Evolutionary conservation across 2,329 filamentous ascomycete species (phyloP), one percentile per base, ranked within the genome.

Genomic region (Colletotrichum camelliae): DNA sequence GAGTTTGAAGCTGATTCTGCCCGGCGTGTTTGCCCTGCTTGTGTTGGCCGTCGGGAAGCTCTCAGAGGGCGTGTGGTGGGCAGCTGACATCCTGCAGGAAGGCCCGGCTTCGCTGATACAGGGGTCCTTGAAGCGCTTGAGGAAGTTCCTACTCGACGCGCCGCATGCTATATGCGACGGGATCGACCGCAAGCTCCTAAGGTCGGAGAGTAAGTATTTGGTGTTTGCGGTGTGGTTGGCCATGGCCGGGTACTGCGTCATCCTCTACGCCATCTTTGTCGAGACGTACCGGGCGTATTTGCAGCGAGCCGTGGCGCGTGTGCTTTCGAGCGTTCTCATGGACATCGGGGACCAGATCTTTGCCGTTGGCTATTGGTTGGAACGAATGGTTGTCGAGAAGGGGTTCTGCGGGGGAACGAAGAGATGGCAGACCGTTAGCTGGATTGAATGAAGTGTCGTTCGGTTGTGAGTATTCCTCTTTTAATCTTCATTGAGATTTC

Each of bases 231-330:
- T 15, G 71, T 75, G 10, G 62, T 65, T 27, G 79, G 77, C 3
- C 77, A 78, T 35, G 43, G 55, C n/a, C 73, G 29, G 13, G 8
- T 61, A 33, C 29, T 33, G 58, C 18, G 27, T 61, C 9, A 61
- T 80, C 55, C 70, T 77, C 8, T 70, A 81, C 71, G 73, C 72
- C 12, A 78, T 77, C 39, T 74, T 69, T 1, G 18, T 74, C 9
- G 64, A 73, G 3, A 8, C 29, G 2, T 74, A 58, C 8, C 18
- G 70, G 29, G 64, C 43, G 15, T 21, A 52, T 13, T 7, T 74
- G n/a, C 64, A 64, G 33, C 10, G 74, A 1, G 29, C 68, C 8
- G 64, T 27, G 10, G 16, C 73, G 3, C 33, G 37, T 4, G 6
- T 27, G 5, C 12, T 55, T 5, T 39, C 70, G 3, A 18, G 29